Evolutionary conservation across 805 yeast species (phyloP).

Genomic region (Yarrowia alimentaria): DNA sequence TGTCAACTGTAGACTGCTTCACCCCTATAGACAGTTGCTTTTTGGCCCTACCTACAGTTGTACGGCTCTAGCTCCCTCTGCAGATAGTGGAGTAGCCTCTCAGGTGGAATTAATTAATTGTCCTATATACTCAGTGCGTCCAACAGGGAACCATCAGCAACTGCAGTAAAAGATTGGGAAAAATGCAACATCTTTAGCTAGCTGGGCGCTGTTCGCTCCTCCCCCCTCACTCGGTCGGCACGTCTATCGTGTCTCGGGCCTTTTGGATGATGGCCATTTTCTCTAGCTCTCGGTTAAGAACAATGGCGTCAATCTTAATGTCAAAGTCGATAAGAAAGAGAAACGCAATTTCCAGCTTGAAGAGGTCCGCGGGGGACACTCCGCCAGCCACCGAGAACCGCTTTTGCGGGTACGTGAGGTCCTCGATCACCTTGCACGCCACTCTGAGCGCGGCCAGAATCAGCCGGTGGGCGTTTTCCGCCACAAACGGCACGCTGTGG

Average conservation of each 20-base stretch:
- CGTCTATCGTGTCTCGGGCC: neutral
- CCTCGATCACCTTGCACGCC: slow-evolving; percentile 51
- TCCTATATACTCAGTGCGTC: too few species aligned
- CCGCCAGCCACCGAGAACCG: slow-evolving; percentile 52
- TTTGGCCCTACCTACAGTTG: too few species aligned
- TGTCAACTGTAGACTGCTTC: too few species aligned
- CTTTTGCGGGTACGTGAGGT: slow-evolving; percentile 46
- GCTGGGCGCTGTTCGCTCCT: neutral
- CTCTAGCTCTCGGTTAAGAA: slow-evolving; percentile 9
- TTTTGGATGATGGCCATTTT: slow-evolving; percentile 2
- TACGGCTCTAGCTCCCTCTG: too few species aligned
- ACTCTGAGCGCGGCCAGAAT: slow-evolving; percentile 47
- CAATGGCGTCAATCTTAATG: slow-evolving; percentile 35
- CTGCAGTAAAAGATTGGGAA: too few species aligned
- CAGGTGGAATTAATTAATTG: too few species aligned
- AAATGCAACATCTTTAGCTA: too few species aligned
- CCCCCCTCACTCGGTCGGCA: neutral
- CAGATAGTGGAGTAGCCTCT: too few species aligned
- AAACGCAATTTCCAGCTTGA: slow-evolving; percentile 51
- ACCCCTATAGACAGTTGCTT: too few species aligned
- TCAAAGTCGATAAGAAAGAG: slow-evolving; percentile 52
- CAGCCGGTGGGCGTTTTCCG: slow-evolving; percentile 45
- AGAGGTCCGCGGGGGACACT: slow-evolving; percentile 46
- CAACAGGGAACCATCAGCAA: too few species aligned
- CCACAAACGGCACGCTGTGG: slow-evolving; percentile 39